These are phyloP conservation scores for Spinacia oleracea DNA, from an alignment of 179 eudicot species.

Conservation along the genomic window DNA sequence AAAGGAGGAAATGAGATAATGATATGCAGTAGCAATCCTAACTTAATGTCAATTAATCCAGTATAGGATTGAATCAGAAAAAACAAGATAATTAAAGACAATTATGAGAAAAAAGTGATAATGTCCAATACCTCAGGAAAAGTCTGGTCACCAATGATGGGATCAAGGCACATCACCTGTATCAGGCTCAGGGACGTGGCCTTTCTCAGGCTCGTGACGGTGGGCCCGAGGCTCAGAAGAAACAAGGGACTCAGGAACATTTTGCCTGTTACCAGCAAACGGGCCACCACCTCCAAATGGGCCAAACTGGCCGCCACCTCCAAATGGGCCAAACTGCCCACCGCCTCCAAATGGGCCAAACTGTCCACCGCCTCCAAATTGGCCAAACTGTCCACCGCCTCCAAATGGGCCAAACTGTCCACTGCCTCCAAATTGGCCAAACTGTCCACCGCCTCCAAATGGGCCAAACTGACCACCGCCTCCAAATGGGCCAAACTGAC, in stretches of 20 bases:
- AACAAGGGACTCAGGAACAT: neutral
- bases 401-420: no score
- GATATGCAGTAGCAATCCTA: no score
- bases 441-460: neutral
- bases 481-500: no score
- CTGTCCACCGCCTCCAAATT: no score
- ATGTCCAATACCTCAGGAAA: neutral
- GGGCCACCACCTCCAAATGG: neutral
- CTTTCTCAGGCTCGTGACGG: neutral
- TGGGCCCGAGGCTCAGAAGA: neutral
- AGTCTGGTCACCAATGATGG: neutral
- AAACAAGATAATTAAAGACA: neutral
- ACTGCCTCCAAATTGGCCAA: neutral
- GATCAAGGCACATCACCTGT: neutral
- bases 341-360: no score
- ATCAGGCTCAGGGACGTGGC: neutral
- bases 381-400: no score
- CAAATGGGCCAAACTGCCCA: neutral
- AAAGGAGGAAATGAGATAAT: no score
- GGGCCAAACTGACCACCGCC: no score
- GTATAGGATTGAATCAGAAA: no score
- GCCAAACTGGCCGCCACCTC: neutral
- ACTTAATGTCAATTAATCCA: no score
- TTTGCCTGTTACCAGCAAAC: neutral
- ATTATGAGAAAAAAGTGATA: neutral